A percentile compares a stretch with the other conserved stretches of the same genome.
Evolutionary conservation across 2,329 filamentous ascomycete species (phyloP).

Genomic region (Alternaria brassicae): DNA sequence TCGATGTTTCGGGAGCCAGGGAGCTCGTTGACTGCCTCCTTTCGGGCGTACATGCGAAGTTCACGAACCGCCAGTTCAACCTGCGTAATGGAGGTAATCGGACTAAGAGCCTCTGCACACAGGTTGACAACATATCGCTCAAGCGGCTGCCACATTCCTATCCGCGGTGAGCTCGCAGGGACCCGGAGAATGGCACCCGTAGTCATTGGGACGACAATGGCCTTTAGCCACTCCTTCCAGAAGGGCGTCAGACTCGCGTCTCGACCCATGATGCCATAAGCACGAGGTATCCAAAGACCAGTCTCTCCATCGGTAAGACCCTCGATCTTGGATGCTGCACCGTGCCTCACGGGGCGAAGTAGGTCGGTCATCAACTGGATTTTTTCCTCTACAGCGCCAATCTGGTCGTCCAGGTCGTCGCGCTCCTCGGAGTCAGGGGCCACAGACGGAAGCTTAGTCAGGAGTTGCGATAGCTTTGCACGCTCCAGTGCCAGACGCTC

Average conservation of each 20-base stretch:
- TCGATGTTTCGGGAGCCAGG: conserved; percentile 91
- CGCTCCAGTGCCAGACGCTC: conserved; percentile 86
- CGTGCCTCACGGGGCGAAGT: conserved; percentile 87
- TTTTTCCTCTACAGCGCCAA: conserved; percentile 95
- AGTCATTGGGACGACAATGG: conserved; percentile 93
- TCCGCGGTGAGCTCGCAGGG: conserved; percentile 84
- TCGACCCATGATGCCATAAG: conserved; percentile 89
- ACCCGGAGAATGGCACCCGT: conserved; percentile 84
- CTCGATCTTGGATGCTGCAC: conserved; percentile 95
- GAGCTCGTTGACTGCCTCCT: conserved; percentile 91
- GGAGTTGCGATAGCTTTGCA: conserved; percentile 85
- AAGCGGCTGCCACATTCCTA: conserved; percentile 94
- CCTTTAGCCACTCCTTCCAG: conserved; percentile 98
- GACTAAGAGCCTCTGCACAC: conserved; percentile 92
- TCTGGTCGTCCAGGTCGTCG: conserved; percentile 89
- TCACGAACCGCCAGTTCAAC: conserved; percentile 91
- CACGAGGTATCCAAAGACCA: conserved; percentile 92
- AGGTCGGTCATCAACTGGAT: conserved; percentile 97
- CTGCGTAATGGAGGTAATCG: conserved; percentile 91
- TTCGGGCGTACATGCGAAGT: conserved; percentile 87
- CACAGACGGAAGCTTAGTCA: conserved; percentile 81
- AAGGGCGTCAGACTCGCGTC: conserved; percentile 85
- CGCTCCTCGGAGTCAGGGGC: conserved; percentile 81
- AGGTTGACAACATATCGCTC: conserved; percentile 97
- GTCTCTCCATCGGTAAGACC: conserved; percentile 94